phyloP scores from a whole-genome alignment of 2,329 filamentous ascomycete genomes.

The Tolypocladium endophyticum region DNA sequence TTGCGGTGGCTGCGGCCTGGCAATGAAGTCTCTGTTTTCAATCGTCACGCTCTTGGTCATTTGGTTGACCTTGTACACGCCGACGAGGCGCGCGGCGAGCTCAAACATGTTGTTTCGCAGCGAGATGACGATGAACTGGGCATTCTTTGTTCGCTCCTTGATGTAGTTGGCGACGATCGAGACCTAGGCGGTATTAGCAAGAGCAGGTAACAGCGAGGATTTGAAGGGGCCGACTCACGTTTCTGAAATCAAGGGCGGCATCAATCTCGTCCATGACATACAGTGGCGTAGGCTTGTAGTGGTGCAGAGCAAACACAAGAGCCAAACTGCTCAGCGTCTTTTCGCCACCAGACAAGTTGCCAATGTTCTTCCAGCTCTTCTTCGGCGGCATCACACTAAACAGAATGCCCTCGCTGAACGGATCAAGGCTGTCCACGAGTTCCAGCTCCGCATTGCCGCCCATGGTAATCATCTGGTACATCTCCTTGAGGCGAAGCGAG shows the following conservation, averaged over 20 bases:
- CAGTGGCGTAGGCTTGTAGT: conserved; percentile 93
- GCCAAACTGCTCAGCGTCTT: conserved; percentile 92
- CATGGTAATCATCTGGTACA: conserved; percentile 99
- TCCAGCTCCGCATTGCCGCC: conserved; percentile 96
- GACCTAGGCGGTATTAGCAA: conserved; percentile 43
- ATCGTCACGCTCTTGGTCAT: conserved; percentile 93
- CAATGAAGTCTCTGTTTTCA: conserved; percentile 71
- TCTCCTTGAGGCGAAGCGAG: conserved; percentile 90
- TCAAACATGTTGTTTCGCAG: conserved; percentile 99
- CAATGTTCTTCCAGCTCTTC: conserved; percentile 99
- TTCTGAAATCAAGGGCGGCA: conserved; percentile 92
- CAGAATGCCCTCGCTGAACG: conserved; percentile 91
- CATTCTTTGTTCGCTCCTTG: conserved; percentile 98
- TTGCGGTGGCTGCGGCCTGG: conserved; percentile 23
- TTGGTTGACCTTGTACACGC: conserved; percentile 99
- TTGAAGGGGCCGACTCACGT: conserved; percentile 52
- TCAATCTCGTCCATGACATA: conserved; percentile 99
- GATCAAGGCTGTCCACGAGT: conserved; percentile 89
- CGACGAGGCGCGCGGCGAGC: conserved; percentile 85
- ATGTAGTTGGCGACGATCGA: conserved; percentile 98
- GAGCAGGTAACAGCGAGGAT: not conserved
- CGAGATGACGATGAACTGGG: conserved; percentile 97
- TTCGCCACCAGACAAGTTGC: conserved; percentile 89
- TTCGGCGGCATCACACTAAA: conserved; percentile 99
- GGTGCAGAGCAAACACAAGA: conserved; percentile 93